These are phyloP conservation scores for Entonaema liquescens DNA, from an alignment of 495 filamentous ascomycete species.

Conservation along the genomic window DNA sequence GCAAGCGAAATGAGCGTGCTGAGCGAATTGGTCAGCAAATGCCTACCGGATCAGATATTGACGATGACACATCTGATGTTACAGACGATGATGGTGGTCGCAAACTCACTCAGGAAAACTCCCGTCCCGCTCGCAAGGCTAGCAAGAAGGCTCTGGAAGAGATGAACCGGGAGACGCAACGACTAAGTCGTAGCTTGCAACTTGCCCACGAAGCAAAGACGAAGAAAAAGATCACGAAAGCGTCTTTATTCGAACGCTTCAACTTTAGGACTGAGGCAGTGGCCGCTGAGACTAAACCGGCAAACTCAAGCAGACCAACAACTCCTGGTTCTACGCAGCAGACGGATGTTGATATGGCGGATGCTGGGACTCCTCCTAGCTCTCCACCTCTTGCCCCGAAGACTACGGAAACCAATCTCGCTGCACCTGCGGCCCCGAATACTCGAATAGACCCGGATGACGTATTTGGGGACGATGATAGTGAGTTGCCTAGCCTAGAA, in stretches of 20 bases:
- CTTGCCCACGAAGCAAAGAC: conserved; percentile 88
- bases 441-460: background rate
- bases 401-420: background rate
- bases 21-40: conserved; percentile 46
- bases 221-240: conserved; percentile 90
- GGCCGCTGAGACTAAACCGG: conserved; percentile 52
- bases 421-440: conserved; percentile 12
- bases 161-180: conserved; percentile 91
- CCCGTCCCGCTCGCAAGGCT: conserved; percentile 80
- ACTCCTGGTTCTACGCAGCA: conserved; percentile 50
- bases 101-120: conserved; percentile 66
- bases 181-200: conserved; percentile 88
- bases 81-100: conserved; percentile 65
- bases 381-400: conserved; percentile 54
- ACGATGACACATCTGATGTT: conserved; percentile 59
- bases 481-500: conserved; percentile 48
- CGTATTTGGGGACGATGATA: conserved; percentile 30
- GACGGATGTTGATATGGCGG: conserved; percentile 56
- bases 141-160: conserved; percentile 97
- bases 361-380: conserved; percentile 62
- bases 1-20: conserved; percentile 60
- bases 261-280: conserved; percentile 65
- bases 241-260: conserved; percentile 84
- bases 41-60: conserved; percentile 48
- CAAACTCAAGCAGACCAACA: conserved; percentile 54